Evolutionary conservation across 257 asterid species (phyloP), one percentile per base, ranked within the genome.

Genomic region (Euphrasia confusa): DNA sequence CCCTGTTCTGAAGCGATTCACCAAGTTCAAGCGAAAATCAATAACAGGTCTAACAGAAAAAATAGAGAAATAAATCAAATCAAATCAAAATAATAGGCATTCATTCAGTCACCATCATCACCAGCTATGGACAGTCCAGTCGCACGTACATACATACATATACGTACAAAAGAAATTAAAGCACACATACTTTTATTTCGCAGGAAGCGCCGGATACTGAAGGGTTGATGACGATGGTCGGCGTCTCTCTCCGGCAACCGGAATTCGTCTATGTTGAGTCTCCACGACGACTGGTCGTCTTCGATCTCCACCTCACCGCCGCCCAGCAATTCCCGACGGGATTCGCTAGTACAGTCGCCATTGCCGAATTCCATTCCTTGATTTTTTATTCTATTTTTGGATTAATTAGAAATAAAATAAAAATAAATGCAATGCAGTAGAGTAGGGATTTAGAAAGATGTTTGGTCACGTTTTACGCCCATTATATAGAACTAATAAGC

Each of bases 231-330:
- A 7, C 66, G 74, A 15, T 76, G 71, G 21, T 75, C 79, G 65
- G 80, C 42, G 54, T 35, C 33, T 32, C 80, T 80, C 55, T 86
- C 83, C 68, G 96, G 96, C 75, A 88, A 63, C 27, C 83, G 91
- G 72, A 85, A 88, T 77, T 83, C 86, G 18, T 78, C 66, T 3
- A 88, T 68, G 66, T 88, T 66, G 68, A 83, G 82, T 33, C 84
- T 77, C 96, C 96, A 88, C 0, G 89, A 71, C 48, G 85, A 60
- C 13, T 49, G 54, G 2, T 53, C 74, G 44, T 47, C 76, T 57
- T 64, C 76, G 66, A 55, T 65, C 64, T 49, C 75, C 49, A 42
- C 71, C 67, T 63, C 56, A 28, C 27, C 56, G 4, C 30, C 66
- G 24, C 74, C 67, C 28, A 76, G 56, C 73, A 77, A 73, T 54